Conservation (phyloP, 2,329 filamentous ascomycete genomes). For the Aaosphaeria arxii region DNA sequence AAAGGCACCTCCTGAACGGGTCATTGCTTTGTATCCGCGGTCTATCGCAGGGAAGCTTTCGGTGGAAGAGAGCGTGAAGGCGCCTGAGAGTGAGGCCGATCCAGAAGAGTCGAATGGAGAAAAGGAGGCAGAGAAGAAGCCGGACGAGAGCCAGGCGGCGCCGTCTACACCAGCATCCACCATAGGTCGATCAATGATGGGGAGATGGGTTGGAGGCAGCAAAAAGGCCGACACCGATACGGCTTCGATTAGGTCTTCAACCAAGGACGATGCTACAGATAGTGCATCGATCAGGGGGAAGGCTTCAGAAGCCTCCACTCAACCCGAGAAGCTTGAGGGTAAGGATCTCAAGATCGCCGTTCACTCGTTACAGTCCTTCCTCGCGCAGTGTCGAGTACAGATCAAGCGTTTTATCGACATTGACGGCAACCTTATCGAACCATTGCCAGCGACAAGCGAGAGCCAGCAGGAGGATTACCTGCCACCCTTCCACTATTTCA, state of each 20-base stretch:
- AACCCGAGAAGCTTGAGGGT: conserved; percentile 61
- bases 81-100: conserved; percentile 26
- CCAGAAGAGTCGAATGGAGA: conserved; percentile 12
- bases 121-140: conserved; percentile 14
- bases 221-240: conserved; percentile 49
- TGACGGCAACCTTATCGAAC: conserved; percentile 57
- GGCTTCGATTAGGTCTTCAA: conserved; percentile 62
- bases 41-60: conserved; percentile 81
- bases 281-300: conserved; percentile 52
- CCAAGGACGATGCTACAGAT: conserved; percentile 56
- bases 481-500: conserved; percentile 45
- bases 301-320: conserved; percentile 39
- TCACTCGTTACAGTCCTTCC: conserved; percentile 78
- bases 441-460: conserved; percentile 49
- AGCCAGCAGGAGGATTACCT: conserved; percentile 34
- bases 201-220: conserved; percentile 45
- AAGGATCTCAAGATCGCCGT: conserved; percentile 82
- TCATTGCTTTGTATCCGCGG: conserved; percentile 79
- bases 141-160: conserved; percentile 8
- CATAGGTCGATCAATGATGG: conserved; percentile 43
- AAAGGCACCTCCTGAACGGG: conserved; percentile 82
- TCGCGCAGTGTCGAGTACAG: conserved; percentile 75
- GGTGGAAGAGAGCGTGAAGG: conserved; percentile 53
- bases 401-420: conserved; percentile 60
- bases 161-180: conserved; percentile 24